A percentile compares a stretch with the other conserved stretches of the same genome.
Conservation (phyloP, 306 rosid genomes). For the Rosa rugosa region DNA sequence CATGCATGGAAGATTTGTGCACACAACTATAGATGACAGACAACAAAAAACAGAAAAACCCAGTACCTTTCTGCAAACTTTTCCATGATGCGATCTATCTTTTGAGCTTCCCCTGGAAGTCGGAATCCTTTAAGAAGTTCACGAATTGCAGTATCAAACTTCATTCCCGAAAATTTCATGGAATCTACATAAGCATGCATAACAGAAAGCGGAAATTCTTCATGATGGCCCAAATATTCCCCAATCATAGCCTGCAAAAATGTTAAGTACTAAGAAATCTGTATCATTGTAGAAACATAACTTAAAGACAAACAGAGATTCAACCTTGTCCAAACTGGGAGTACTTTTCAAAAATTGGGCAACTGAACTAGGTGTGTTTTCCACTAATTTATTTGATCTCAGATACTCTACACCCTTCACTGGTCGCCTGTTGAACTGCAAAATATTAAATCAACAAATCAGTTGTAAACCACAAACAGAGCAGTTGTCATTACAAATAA, state of each 20-base stretch:
- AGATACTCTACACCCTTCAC: conserved; percentile 79
- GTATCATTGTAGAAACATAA: conserved; percentile 28
- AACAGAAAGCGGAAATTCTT: conserved; percentile 96
- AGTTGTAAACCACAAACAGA: conserved; percentile 32
- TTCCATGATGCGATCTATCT: conserved; percentile 98
- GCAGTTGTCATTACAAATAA: conserved; percentile 17
- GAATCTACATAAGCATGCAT: conserved; percentile 98
- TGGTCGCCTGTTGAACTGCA: conserved; percentile 95
- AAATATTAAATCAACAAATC: conserved; percentile 44
- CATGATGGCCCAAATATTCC: conserved; percentile 98
- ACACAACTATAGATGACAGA: background rate
- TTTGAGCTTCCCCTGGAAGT: conserved; percentile 99
- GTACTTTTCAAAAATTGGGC: conserved; percentile 88
- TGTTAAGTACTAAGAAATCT: conserved; percentile 24
- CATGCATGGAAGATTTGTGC: background rate
- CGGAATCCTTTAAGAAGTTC: conserved; percentile 98
- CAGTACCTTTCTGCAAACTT: conserved; percentile 95
- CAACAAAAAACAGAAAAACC: background rate
- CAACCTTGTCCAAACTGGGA: conserved; percentile 88
- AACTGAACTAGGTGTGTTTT: conserved; percentile 76
- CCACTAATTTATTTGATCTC: conserved; percentile 87
- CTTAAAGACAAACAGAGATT: conserved; percentile 24
- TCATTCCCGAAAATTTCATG: conserved; percentile 88
- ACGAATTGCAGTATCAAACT: conserved; percentile 89
- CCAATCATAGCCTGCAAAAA: conserved; percentile 85